phyloP scores from a whole-genome alignment of 169 alveolate species.

The Prorocentrum cordatum region DNA sequence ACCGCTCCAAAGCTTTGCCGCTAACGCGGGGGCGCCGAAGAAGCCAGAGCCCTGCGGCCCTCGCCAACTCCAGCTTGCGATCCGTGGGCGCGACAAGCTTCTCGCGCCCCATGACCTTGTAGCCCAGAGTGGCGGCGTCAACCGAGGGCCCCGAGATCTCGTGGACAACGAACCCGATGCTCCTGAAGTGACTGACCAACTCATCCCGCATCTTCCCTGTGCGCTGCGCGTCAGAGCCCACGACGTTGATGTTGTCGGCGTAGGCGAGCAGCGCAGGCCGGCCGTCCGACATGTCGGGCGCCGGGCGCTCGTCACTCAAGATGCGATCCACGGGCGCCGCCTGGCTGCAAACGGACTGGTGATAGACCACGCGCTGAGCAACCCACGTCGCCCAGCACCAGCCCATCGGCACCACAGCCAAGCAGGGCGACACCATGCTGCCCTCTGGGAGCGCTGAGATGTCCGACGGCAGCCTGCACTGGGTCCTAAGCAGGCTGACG shows the following conservation, averaged over 20 bases:
- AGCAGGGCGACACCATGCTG: too few species aligned
- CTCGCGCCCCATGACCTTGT: too few species aligned
- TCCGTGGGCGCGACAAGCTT: too few species aligned
- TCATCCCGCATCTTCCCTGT: neutral
- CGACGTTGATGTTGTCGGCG: slow-evolving; percentile 30
- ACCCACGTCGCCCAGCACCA: slow-evolving; percentile 53
- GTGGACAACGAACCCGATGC: neutral
- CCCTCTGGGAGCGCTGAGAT: too few species aligned
- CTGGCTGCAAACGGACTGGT: neutral
- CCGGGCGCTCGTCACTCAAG: neutral
- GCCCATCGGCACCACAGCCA: slow-evolving; percentile 51
- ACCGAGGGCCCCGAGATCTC: too few species aligned
- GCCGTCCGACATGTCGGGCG: neutral
- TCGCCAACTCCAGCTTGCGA: too few species aligned
- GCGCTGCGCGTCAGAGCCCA: neutral
- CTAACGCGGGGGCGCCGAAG: neutral
- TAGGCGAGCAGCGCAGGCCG: neutral
- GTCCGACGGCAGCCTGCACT: too few species aligned
- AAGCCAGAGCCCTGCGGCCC: too few species aligned
- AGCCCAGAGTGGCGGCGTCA: too few species aligned
- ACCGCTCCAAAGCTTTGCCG: neutral
- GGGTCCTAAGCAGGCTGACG: too few species aligned
- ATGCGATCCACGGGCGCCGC: neutral
- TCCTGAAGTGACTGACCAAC: neutral
- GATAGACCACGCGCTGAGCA: neutral